These are phyloP conservation scores for Oryza glumipatula DNA, from an alignment of 176 grass and related monocot genomes.

Conservation along the genomic window DNA sequence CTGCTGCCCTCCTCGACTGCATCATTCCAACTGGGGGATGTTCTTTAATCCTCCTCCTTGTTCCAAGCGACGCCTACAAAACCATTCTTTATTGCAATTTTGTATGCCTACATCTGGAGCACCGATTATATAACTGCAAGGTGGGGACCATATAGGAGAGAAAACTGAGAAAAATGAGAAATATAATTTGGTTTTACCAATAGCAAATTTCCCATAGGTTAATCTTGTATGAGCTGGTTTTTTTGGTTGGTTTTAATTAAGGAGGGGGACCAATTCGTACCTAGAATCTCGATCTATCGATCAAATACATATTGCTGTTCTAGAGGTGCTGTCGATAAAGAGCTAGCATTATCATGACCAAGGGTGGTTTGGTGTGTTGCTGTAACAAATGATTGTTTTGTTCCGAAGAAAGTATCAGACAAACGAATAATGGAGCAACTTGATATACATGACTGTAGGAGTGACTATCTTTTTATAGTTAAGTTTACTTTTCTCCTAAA, in stretches of 20 bases:
- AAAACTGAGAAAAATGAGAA: background rate
- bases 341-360: background rate
- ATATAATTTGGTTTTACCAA: background rate
- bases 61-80: constrained; percentile 12
- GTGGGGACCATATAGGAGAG: background rate
- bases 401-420: background rate
- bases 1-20: constrained; percentile 42
- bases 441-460: background rate
- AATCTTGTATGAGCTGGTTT: background rate
- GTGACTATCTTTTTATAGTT: background rate
- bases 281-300: background rate
- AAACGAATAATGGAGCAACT: background rate
- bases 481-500: background rate
- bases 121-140: constrained; percentile 21
- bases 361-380: rapidly evolving
- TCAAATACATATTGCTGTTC: rapidly evolving
- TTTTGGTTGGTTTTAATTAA: background rate
- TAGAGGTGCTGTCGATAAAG: rapidly evolving
- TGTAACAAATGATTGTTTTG: background rate
- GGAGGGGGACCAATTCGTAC: background rate
- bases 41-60: constrained; percentile 35
- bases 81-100: constrained; percentile 15
- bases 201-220: background rate
- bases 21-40: constrained; percentile 39
- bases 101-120: constrained; percentile 19